A percentile compares a stretch with the other conserved stretches of the same genome.
Conservation (phyloP, 1,284 basidiomycete genomes). For the Anthracocystis walkeri region DNA sequence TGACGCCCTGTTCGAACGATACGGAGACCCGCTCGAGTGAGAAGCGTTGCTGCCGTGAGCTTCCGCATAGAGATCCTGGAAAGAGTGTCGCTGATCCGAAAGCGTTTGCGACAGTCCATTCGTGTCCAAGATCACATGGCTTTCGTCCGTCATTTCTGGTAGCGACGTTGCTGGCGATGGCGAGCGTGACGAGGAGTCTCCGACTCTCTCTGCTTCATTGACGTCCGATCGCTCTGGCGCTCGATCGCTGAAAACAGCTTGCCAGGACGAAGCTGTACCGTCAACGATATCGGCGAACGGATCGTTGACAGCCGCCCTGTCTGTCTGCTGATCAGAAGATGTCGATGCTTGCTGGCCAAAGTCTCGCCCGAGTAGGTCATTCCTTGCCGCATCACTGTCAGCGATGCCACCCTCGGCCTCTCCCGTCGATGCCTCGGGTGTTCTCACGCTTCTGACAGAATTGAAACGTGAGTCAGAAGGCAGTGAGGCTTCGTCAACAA, state of each 20-base stretch:
- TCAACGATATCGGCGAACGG: constrained; percentile 34
- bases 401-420: neutral
- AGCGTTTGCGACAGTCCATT: constrained; percentile 48
- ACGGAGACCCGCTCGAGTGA: constrained; percentile 7
- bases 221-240: neutral
- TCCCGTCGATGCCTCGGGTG: neutral
- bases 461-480: constrained; percentile 9
- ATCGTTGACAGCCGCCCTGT: neutral
- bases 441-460: constrained; percentile 4
- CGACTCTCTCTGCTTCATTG: neutral
- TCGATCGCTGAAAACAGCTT: constrained; percentile 37
- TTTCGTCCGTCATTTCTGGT: constrained; percentile 11
- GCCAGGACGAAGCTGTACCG: constrained; percentile 44
- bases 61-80: constrained; percentile 15
- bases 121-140: constrained; percentile 33
- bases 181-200: neutral
- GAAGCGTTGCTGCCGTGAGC: constrained; percentile 7
- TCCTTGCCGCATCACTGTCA: constrained; percentile 21
- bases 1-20: constrained; percentile 38
- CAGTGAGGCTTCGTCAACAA: constrained; percentile 14
- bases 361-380: constrained; percentile 28
- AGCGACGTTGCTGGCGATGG: neutral
- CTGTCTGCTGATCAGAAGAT: neutral
- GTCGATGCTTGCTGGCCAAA: constrained; percentile 10
- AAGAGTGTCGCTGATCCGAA: constrained; percentile 36